Percentiles rank a stretch among this genome's conserved stretches.
phyloP scores from a whole-genome alignment of 768 basidiomycete genomes.

The Arthromyces matolae region DNA sequence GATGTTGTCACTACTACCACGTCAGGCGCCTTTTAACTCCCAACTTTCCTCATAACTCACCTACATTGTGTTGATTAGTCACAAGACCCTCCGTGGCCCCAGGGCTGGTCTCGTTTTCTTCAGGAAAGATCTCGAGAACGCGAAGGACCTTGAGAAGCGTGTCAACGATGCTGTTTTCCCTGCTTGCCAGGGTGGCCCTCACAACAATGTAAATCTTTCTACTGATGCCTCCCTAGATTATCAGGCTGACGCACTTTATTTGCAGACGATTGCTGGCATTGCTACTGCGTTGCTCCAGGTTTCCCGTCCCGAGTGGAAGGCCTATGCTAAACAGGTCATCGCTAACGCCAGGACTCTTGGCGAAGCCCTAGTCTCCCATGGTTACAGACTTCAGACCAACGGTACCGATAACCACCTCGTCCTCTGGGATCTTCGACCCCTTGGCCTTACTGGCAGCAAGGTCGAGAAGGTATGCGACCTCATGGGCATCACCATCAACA shows the following conservation, averaged over 20 bases:
- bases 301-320: slow-evolving; percentile 82
- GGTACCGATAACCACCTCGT: slow-evolving; percentile 98
- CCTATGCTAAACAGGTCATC: slow-evolving; percentile 93
- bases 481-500: slow-evolving; percentile 95
- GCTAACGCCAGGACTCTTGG: slow-evolving; percentile 81
- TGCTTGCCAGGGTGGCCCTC: slow-evolving; percentile 98
- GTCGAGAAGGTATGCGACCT: slow-evolving; percentile 98
- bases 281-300: slow-evolving; percentile 93
- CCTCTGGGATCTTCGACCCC: slow-evolving; percentile 94
- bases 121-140: slow-evolving; percentile 82
- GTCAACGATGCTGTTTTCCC: slow-evolving; percentile 99
- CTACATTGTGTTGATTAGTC: slow-evolving; percentile 43
- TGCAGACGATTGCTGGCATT: slow-evolving; percentile 87
- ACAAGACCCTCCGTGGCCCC: slow-evolving; percentile 98
- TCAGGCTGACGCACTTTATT: background rate
- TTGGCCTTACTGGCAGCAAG: slow-evolving; percentile 96
- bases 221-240: background rate
- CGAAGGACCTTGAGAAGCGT: slow-evolving; percentile 89
- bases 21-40: slow-evolving; percentile 36
- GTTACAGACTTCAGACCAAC: slow-evolving; percentile 94
- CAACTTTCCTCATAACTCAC: background rate
- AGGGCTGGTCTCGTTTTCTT: slow-evolving; percentile 99
- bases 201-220: slow-evolving; percentile 76
- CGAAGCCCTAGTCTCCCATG: slow-evolving; percentile 62
- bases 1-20: slow-evolving; percentile 98